Conservation (phyloP, 106 monocot species). For the Amphibolis antarctica region DNA sequence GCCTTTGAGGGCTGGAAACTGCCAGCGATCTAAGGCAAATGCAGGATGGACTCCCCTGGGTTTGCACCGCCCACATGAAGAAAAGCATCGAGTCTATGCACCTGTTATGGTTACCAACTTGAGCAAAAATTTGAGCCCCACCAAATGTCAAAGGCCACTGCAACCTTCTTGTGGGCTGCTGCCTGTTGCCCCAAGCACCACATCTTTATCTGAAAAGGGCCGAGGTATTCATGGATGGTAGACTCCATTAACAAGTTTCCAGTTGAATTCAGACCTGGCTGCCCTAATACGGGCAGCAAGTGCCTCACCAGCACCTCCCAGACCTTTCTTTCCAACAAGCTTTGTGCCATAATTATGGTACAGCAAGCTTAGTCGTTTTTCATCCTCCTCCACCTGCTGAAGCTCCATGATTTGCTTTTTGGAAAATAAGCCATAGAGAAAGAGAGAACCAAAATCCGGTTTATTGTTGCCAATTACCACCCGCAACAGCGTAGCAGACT, state of each 20-base stretch:
- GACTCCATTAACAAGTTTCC: constrained; percentile 18
- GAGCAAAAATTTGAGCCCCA: too few species aligned
- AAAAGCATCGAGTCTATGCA: too few species aligned
- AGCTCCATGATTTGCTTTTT: constrained; percentile 50
- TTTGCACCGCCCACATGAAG: too few species aligned
- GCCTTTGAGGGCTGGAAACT: too few species aligned
- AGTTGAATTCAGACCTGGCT: constrained; percentile 12
- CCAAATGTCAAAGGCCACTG: too few species aligned
- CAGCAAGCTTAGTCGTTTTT: constrained; percentile 37
- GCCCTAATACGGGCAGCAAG: constrained; percentile 53
- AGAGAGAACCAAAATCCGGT: constrained; percentile 21
- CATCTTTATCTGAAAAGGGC: not conserved
- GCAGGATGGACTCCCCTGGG: too few species aligned
- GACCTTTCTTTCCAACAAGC: constrained; percentile 46
- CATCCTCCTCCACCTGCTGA: constrained; percentile 45
- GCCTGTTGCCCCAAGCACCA: not conserved
- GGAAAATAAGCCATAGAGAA: constrained; percentile 54
- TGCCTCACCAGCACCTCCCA: constrained; percentile 42
- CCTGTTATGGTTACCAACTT: too few species aligned
- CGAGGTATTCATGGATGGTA: not conserved
- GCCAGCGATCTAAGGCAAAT: too few species aligned
- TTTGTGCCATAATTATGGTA: constrained; percentile 50
- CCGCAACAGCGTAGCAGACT: constrained; percentile 44
- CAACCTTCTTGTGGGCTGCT: too few species aligned
- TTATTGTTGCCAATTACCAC: constrained; percentile 40